A percentile compares a stretch with the other conserved stretches of the same genome.
Conservation (phyloP, 1,284 basidiomycete genomes). For the Grifola frondosa region DNA sequence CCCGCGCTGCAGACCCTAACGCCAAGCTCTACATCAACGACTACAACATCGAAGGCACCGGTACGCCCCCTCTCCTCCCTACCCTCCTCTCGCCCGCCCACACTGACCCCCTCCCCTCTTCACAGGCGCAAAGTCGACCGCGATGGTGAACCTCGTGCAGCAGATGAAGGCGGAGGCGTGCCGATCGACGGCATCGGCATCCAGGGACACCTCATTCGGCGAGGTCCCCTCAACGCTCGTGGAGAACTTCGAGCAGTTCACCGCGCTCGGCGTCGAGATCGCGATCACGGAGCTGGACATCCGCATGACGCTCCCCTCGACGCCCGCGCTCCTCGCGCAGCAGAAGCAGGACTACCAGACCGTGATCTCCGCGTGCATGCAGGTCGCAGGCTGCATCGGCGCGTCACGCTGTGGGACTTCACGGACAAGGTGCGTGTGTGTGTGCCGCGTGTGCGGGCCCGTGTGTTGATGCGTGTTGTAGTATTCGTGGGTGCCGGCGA, state of each 20-base stretch:
- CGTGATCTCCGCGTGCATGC: constrained; percentile 45
- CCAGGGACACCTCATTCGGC: constrained; percentile 53
- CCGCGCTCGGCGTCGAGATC: constrained; percentile 51
- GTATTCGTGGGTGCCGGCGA: constrained; percentile 31
- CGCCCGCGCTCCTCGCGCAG: constrained; percentile 43
- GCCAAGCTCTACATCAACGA: constrained; percentile 51
- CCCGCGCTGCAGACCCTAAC: constrained; percentile 46
- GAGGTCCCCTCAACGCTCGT: constrained; percentile 39
- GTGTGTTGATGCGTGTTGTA: constrained; percentile 8
- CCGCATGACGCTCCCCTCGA: constrained; percentile 49
- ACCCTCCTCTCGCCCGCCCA: no score
- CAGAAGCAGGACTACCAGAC: constrained; percentile 50
- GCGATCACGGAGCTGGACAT: constrained; percentile 59
- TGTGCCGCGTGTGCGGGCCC: neutral
- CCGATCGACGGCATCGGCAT: constrained; percentile 52
- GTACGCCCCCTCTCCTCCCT: neutral
- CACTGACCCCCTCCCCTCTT: neutral
- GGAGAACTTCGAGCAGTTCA: constrained; percentile 45
- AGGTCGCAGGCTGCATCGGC: constrained; percentile 45
- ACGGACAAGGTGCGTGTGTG: constrained; percentile 38
- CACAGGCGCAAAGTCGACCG: constrained; percentile 42
- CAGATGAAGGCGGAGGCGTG: constrained; percentile 39
- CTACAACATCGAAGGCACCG: constrained; percentile 41
- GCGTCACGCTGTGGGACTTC: constrained; percentile 51
- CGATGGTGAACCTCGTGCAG: constrained; percentile 46